A percentile compares a stretch with the other conserved stretches of the same genome.
phyloP scores from a whole-genome alignment of 108 stramenopile genomes.

The Cylindrotheca closterium region DNA sequence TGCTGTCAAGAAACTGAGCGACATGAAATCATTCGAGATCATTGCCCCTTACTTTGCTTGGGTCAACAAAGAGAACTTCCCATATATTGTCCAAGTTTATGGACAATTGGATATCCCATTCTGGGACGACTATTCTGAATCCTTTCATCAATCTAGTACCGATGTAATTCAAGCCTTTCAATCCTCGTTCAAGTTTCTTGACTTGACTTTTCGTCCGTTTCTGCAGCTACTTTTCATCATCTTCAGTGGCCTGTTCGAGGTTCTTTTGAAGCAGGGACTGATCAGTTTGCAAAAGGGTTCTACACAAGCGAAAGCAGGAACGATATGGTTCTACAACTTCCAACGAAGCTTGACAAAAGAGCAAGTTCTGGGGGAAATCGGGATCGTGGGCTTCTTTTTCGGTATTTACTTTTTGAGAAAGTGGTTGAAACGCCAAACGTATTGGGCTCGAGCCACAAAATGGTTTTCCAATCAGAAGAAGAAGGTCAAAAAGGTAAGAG shows the following conservation, averaged over 20 bases:
- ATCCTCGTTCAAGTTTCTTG: slow-evolving; percentile 40
- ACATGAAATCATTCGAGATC: no score
- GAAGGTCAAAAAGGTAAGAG: slow-evolving; percentile 25
- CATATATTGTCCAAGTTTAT: background rate
- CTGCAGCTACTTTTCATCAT: slow-evolving; percentile 48
- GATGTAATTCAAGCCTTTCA: slow-evolving; percentile 38
- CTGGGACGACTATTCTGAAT: slow-evolving; percentile 40
- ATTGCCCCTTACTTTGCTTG: slow-evolving; percentile 1
- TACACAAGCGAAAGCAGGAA: slow-evolving; percentile 34
- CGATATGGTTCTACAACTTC: slow-evolving; percentile 48
- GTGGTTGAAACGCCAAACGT: slow-evolving; percentile 60
- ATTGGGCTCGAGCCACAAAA: slow-evolving; percentile 42
- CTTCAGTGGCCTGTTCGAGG: slow-evolving; percentile 27
- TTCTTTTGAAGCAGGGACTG: slow-evolving; percentile 52
- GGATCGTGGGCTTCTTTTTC: slow-evolving; percentile 24
- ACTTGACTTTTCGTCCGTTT: slow-evolving; percentile 51
- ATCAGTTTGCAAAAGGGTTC: slow-evolving; percentile 34
- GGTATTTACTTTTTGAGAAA: slow-evolving; percentile 51
- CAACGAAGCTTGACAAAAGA: slow-evolving; percentile 50
- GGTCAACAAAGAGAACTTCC: background rate
- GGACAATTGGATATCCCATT: slow-evolving; percentile 45
- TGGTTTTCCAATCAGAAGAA: slow-evolving; percentile 51
- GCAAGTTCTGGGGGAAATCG: slow-evolving; percentile 49
- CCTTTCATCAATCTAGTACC: slow-evolving; percentile 20
- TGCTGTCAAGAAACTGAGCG: no score